These are phyloP conservation scores for Plasmopara muralis DNA, from an alignment of 352 stramenopile genomes.

Conservation along the genomic window DNA sequence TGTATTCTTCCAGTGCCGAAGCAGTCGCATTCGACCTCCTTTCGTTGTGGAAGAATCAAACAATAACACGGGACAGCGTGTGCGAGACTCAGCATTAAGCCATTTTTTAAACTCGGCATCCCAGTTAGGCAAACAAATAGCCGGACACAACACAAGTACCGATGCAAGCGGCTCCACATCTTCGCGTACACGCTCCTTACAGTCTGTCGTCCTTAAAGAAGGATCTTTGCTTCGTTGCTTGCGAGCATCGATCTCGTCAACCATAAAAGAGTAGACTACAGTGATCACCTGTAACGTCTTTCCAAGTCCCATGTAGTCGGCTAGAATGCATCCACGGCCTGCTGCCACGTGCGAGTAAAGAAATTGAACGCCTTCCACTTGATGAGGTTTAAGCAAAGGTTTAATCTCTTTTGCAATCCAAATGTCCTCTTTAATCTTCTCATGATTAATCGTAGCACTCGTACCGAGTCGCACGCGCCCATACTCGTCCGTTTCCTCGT, in stretches of 20 bases:
- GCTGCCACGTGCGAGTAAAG: constrained; percentile 46
- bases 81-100: constrained; percentile 64
- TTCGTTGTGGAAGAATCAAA: constrained; percentile 62
- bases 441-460: constrained; percentile 3
- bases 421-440: constrained; percentile 16
- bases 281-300: constrained; percentile 87
- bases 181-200: background rate
- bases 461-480: constrained; percentile 43
- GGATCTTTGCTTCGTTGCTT: constrained; percentile 7
- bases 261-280: constrained; percentile 75
- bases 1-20: constrained; percentile 66
- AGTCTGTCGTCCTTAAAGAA: background rate
- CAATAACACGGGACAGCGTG: constrained; percentile 46
- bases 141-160: constrained; percentile 92
- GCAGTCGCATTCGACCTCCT: constrained; percentile 41
- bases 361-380: constrained; percentile 68
- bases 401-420: constrained; percentile 78
- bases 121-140: constrained; percentile 96
- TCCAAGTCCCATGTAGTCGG: constrained; percentile 87
- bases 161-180: constrained; percentile 25
- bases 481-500: constrained; percentile 41
- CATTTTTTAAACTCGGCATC: constrained; percentile 96
- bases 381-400: constrained; percentile 67
- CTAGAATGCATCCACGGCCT: constrained; percentile 74
- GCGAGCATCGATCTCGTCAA: constrained; percentile 34